These are phyloP conservation scores for Tremella fuciformis DNA, from an alignment of 768 basidiomycete species.

Conservation along the genomic window DNA sequence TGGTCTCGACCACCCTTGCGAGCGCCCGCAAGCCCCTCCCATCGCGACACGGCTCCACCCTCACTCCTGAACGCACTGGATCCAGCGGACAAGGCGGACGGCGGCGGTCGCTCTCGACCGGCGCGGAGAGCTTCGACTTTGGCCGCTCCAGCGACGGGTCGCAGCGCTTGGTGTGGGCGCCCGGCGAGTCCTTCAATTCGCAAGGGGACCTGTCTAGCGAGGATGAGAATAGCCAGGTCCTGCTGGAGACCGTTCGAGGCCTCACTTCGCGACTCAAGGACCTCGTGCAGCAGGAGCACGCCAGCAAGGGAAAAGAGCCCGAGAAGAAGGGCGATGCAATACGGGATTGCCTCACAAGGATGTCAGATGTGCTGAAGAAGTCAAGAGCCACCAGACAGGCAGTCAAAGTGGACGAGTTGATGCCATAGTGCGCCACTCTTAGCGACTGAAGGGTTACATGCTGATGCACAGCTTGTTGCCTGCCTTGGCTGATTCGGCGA, in stretches of 20 bases:
- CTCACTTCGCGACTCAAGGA: slow-evolving; percentile 19
- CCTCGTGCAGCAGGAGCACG: slow-evolving; percentile 11
- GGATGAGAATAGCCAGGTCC: slow-evolving; percentile 22
- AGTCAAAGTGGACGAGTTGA: slow-evolving; percentile 64
- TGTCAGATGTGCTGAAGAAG: slow-evolving; percentile 55
- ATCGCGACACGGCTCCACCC: slow-evolving; percentile 23
- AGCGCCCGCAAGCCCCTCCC: slow-evolving; percentile 20
- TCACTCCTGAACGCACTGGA: slow-evolving; percentile 32
- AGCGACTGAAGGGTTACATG: slow-evolving; percentile 6
- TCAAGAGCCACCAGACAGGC: slow-evolving; percentile 75
- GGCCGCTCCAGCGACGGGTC: slow-evolving; percentile 10
- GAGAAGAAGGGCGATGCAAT: slow-evolving; percentile 28
- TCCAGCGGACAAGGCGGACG: slow-evolving; percentile 2
- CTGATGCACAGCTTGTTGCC: slow-evolving; percentile 65
- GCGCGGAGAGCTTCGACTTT: slow-evolving; percentile 6
- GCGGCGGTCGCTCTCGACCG: slow-evolving; percentile 11
- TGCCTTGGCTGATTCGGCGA: slow-evolving; percentile 69
- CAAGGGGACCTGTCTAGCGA: slow-evolving; percentile 5
- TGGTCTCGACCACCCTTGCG: background rate
- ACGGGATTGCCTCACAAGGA: slow-evolving; percentile 27
- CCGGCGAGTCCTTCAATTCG: background rate
- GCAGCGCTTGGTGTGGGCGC: slow-evolving; percentile 8
- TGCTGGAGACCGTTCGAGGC: slow-evolving; percentile 19
- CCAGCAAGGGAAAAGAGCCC: slow-evolving; percentile 29
- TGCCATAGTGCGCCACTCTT: slow-evolving; percentile 65